Conservation (phyloP, 805 yeast genomes). For the Cyberlindnera lachancei region DNA sequence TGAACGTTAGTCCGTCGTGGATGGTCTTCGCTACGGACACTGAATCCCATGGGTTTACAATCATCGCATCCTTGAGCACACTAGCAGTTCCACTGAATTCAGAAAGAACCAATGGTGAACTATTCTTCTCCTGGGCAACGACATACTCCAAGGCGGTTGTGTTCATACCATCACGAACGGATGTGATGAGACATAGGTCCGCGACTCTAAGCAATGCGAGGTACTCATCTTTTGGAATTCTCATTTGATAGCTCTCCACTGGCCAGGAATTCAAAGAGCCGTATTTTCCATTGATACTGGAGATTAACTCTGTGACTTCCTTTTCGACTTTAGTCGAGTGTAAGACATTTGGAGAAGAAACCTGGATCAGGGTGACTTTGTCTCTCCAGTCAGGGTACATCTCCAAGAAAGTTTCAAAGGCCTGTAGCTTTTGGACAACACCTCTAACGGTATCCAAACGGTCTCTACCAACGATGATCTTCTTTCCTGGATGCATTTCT, state of each 20-base stretch:
- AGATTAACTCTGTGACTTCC: constrained; percentile 75
- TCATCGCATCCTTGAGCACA: constrained; percentile 62
- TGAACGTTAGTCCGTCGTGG: constrained; percentile 55
- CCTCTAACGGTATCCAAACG: constrained; percentile 89
- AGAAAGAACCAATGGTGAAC: constrained; percentile 75
- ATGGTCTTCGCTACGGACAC: constrained; percentile 87
- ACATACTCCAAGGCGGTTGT: constrained; percentile 92
- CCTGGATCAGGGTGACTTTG: constrained; percentile 84
- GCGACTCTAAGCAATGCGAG: constrained; percentile 83
- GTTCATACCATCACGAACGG: constrained; percentile 94
- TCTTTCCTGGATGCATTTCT: constrained; percentile 54
- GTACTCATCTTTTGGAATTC: constrained; percentile 83
- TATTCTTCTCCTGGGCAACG: constrained; percentile 69
- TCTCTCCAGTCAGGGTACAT: constrained; percentile 91
- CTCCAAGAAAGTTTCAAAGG: constrained; percentile 79
- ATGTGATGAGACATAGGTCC: constrained; percentile 81
- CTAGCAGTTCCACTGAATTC: constrained; percentile 90
- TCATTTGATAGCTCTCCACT: constrained; percentile 86
- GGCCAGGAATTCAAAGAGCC: constrained; percentile 83
- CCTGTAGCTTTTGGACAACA: constrained; percentile 86
- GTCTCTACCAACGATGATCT: constrained; percentile 90
- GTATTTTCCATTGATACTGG: constrained; percentile 74
- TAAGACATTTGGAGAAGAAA: constrained; percentile 60
- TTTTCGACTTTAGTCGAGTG: constrained; percentile 59
- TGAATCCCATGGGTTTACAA: constrained; percentile 96